Conservation (phyloP, 257 asterid genomes). For the Sherardia arvensis region DNA sequence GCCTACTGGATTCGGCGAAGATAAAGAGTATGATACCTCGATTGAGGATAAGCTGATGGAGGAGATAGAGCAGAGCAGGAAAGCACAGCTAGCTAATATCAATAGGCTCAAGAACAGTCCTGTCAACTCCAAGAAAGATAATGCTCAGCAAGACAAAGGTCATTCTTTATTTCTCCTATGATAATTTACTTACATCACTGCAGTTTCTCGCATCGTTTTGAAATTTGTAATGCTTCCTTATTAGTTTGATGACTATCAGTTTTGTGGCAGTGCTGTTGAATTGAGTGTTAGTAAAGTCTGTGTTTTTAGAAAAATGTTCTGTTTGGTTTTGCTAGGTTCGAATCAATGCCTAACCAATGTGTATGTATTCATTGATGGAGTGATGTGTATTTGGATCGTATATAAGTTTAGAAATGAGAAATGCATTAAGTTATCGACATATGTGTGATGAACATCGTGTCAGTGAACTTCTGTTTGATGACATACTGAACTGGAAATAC, state of each 20-base stretch:
- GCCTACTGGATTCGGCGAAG: conserved; percentile 95
- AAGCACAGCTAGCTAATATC: conserved; percentile 70
- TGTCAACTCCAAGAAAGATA: conserved; percentile 26
- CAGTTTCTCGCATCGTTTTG: background rate
- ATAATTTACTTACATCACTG: background rate
- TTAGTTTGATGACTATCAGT: background rate
- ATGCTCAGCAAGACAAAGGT: conserved; percentile 45
- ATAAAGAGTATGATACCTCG: conserved; percentile 71
- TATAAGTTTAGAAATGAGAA: background rate
- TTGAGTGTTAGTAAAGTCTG: background rate
- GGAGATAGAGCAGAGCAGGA: conserved; percentile 74
- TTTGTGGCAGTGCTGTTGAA: background rate
- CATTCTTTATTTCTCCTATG: background rate
- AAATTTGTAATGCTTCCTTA: no score
- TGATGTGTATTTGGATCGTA: background rate
- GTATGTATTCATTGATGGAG: background rate
- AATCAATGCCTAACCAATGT: background rate
- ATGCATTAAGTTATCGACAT: background rate
- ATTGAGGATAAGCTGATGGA: conserved; percentile 82
- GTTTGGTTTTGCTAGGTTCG: background rate
- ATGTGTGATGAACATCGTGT: background rate
- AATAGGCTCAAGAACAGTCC: conserved; percentile 60
- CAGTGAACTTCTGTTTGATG: background rate
- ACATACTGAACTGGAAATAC: no score
- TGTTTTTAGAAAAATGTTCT: background rate